A percentile compares a stretch with the other conserved stretches of the same genome.
These are phyloP conservation scores for Sclerotinia sclerotiorum DNA, from an alignment of 2,329 filamentous ascomycete genomes.

Conservation along the genomic window DNA sequence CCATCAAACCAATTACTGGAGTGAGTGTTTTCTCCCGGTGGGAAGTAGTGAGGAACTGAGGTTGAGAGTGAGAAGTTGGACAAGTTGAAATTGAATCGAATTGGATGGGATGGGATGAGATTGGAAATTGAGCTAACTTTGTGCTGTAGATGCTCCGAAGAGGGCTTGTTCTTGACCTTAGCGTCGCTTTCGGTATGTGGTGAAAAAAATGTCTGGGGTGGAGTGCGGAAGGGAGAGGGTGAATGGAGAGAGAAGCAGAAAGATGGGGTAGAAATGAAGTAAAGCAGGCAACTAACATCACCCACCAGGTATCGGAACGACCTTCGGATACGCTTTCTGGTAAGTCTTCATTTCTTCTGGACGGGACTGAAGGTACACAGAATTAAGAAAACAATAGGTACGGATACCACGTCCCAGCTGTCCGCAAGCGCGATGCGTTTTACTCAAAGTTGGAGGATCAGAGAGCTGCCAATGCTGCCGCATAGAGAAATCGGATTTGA, in stretches of 20 bases:
- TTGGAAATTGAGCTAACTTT: constrained; percentile 35
- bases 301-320: constrained; percentile 51
- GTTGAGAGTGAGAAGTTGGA: too few relatives aligned
- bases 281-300: constrained; percentile 17
- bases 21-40: constrained; percentile 33
- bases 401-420: constrained; percentile 47
- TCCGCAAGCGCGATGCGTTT: constrained; percentile 44
- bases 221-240: not conserved
- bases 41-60: not conserved
- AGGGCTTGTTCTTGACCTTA: constrained; percentile 57
- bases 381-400: constrained; percentile 31
- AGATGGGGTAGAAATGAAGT: constrained; percentile 18
- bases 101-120: constrained; percentile 16
- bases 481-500: constrained; percentile 29
- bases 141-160: constrained; percentile 55
- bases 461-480: constrained; percentile 40
- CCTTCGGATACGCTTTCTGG: constrained; percentile 56
- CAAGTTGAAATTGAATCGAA: constrained; percentile 12
- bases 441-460: constrained; percentile 46
- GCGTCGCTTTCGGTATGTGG: constrained; percentile 54
- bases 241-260: not conserved
- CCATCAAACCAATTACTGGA: constrained; percentile 43
- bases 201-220: not conserved
- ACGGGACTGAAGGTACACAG: not conserved
- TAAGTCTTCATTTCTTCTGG: constrained; percentile 41